phyloP scores from a whole-genome alignment of 257 asterid genomes.

The Catharanthus roseus region DNA sequence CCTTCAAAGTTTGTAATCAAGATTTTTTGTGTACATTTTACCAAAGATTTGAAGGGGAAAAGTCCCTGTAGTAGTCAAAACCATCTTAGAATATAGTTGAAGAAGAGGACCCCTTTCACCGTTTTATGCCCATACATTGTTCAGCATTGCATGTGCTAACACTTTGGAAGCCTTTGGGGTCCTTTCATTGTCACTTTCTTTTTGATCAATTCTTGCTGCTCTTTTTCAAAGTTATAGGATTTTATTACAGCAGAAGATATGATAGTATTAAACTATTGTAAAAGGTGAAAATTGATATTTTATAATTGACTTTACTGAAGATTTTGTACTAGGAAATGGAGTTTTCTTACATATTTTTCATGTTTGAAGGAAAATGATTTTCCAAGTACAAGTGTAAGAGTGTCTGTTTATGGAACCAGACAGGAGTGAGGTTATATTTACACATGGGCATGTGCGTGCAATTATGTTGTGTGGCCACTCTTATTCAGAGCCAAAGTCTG shows the following conservation, averaged over 20 bases:
- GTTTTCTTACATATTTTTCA: no score
- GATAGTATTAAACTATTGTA: background rate
- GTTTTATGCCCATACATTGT: slow-evolving; percentile 12
- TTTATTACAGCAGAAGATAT: background rate
- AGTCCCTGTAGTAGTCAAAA: background rate
- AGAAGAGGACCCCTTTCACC: slow-evolving; percentile 19
- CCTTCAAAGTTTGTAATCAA: background rate
- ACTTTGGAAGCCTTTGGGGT: background rate
- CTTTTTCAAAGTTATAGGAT: background rate
- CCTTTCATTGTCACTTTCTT: background rate
- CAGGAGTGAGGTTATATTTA: background rate
- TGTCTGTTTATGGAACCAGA: background rate
- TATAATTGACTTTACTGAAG: background rate
- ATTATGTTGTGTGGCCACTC: slow-evolving; percentile 13
- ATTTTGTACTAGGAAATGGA: no score
- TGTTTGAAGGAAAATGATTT: background rate
- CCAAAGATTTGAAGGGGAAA: background rate
- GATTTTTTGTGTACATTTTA: background rate
- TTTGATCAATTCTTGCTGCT: background rate
- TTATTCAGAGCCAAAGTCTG: background rate
- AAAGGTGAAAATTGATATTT: background rate
- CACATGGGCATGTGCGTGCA: slow-evolving; percentile 16
- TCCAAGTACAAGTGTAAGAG: background rate
- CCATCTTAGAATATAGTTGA: background rate
- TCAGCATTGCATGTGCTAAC: slow-evolving; percentile 25